These are phyloP conservation scores for Voacanga thouarsii DNA, from an alignment of 257 asterid species.

Conservation along the genomic window DNA sequence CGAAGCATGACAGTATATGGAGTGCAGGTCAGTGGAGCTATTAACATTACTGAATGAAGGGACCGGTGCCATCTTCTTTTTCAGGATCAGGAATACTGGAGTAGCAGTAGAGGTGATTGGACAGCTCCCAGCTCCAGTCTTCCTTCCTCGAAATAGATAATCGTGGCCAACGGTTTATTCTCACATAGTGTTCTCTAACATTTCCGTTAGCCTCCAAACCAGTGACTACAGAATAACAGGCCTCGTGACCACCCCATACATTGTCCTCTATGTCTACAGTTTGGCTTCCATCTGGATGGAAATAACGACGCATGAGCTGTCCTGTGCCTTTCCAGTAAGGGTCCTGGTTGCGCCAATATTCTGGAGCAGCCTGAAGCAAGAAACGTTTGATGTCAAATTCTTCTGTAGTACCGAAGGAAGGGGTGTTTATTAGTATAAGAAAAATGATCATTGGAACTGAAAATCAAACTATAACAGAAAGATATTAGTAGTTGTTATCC, in stretches of 20 bases:
- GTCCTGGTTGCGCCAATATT: slow-evolving; percentile 71
- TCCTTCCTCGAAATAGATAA: slow-evolving; percentile 49
- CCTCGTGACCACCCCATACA: slow-evolving; percentile 94
- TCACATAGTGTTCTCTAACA: slow-evolving; percentile 68
- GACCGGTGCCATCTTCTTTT: slow-evolving; percentile 55
- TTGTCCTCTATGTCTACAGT: slow-evolving; percentile 58
- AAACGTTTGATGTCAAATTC: not conserved
- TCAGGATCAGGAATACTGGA: slow-evolving; percentile 61
- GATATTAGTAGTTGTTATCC: too few species aligned
- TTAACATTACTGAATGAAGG: slow-evolving; percentile 27
- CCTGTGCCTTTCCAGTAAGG: slow-evolving; percentile 69
- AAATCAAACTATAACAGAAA: not conserved
- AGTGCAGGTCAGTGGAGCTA: not conserved
- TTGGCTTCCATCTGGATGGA: slow-evolving; percentile 80
- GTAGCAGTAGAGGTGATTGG: slow-evolving; percentile 49
- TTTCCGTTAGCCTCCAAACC: slow-evolving; percentile 53
- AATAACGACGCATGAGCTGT: slow-evolving; percentile 52
- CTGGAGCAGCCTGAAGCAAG: slow-evolving; percentile 55
- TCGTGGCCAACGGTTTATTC: slow-evolving; percentile 75
- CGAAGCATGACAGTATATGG: not conserved
- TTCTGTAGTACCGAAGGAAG: not conserved
- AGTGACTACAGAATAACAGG: slow-evolving; percentile 66
- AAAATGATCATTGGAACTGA: not conserved
- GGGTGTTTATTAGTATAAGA: not conserved
- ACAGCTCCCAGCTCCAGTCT: slow-evolving; percentile 81